These are phyloP conservation scores for Peronospora tabacina DNA, from an alignment of 352 stramenopile genomes.

Conservation along the genomic window DNA sequence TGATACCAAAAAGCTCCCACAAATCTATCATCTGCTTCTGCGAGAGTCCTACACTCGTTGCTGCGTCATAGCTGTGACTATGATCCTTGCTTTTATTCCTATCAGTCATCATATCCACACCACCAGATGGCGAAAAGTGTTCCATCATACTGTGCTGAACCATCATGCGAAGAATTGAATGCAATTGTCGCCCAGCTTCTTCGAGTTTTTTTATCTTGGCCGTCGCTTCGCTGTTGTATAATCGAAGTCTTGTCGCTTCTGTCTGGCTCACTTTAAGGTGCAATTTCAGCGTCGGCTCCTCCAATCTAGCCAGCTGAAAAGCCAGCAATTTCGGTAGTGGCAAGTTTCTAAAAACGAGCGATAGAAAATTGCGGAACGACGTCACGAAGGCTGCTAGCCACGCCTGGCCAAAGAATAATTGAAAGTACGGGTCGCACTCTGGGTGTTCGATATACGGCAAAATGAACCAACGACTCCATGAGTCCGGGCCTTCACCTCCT, in stretches of 20 bases:
- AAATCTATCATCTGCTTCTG: constrained; percentile 45
- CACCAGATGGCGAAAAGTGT: constrained; percentile 34
- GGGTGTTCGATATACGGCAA: constrained; percentile 70
- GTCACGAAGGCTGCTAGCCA: constrained; percentile 68
- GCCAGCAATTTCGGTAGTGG: constrained; percentile 69
- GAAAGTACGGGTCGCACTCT: constrained; percentile 66
- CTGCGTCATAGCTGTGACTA: constrained; percentile 19
- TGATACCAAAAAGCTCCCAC: constrained; percentile 42
- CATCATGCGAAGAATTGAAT: constrained; percentile 53
- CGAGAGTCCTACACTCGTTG: constrained; percentile 26
- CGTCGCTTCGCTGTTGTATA: constrained; percentile 42
- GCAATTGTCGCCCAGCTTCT: constrained; percentile 46
- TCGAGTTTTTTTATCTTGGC: constrained; percentile 59
- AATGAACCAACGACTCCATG: constrained; percentile 79
- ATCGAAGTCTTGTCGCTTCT: constrained; percentile 54
- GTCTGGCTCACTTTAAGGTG: constrained; percentile 61
- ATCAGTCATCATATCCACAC: constrained; percentile 14
- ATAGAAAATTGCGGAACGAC: constrained; percentile 74
- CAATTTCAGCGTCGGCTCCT: constrained; percentile 64
- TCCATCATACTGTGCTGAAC: constrained; percentile 65
- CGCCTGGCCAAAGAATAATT: constrained; percentile 61
- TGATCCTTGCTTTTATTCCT: constrained; percentile 23
- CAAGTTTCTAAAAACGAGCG: constrained; percentile 65
- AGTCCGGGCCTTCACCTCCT: constrained; percentile 25
- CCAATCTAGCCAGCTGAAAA: constrained; percentile 57